phyloP scores from a whole-genome alignment of 1,284 basidiomycete species.

The Trametes versicolor region DNA sequence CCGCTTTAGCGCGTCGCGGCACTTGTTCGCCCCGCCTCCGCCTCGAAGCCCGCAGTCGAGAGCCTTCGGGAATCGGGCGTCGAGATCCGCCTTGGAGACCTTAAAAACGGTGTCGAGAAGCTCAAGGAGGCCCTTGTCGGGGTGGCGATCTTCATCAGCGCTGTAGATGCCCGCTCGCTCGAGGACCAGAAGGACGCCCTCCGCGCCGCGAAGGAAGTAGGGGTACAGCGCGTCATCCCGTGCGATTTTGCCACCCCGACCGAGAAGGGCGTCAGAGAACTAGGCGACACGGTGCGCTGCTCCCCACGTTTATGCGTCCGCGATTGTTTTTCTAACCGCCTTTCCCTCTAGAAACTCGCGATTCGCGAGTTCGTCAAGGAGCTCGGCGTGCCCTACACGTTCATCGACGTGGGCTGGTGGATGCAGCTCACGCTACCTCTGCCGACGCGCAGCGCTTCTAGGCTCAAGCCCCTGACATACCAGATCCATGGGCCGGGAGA shows the following conservation, averaged over 20 bases:
- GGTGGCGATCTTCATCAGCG: slow-evolving; percentile 32
- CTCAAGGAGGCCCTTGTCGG: slow-evolving; percentile 25
- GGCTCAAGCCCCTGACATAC: neutral
- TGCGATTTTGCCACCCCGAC: slow-evolving; percentile 29
- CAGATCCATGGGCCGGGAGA: slow-evolving; percentile 26
- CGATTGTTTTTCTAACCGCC: neutral
- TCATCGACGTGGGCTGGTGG: slow-evolving; percentile 37
- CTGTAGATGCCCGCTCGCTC: slow-evolving; percentile 17
- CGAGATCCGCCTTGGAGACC: slow-evolving; percentile 32
- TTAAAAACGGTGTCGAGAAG: slow-evolving; percentile 23
- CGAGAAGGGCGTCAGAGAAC: slow-evolving; percentile 13
- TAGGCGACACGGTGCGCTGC: slow-evolving; percentile 30
- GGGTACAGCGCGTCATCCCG: slow-evolving; percentile 30
- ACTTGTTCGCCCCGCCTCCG: slow-evolving; percentile 24
- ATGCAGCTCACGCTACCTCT: slow-evolving; percentile 29
- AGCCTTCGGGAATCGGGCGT: slow-evolving; percentile 23
- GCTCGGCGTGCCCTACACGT: slow-evolving; percentile 25
- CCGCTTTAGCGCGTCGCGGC: slow-evolving; percentile 24
- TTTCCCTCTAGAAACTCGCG: slow-evolving; percentile 16
- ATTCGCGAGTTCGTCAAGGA: slow-evolving; percentile 21
- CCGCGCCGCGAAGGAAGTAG: slow-evolving; percentile 31
- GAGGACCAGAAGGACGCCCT: slow-evolving; percentile 32
- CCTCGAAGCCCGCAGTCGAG: slow-evolving; percentile 21
- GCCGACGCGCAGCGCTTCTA: slow-evolving; percentile 3
- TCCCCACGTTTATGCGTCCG: too few species aligned